Evolutionary conservation across 1,139 yeast genomes (phyloP).

Genomic region (Debaryomyces sp.): DNA sequence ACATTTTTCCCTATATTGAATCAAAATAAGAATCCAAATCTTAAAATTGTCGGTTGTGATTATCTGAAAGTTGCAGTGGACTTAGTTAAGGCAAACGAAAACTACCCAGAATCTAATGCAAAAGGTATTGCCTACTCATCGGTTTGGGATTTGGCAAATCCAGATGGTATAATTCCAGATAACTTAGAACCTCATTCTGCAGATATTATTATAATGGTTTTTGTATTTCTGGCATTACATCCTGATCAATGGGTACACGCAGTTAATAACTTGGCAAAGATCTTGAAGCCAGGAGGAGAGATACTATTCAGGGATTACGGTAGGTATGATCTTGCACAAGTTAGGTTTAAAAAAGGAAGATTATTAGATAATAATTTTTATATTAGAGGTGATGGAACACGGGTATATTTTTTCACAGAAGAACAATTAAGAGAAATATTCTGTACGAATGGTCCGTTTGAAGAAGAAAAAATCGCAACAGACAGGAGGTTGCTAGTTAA

Average conservation of each 20-base stretch:
- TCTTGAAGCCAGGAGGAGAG: constrained; percentile 91
- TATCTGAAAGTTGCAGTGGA: constrained; percentile 90
- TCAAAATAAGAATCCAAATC: constrained; percentile 77
- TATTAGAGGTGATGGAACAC: constrained; percentile 96
- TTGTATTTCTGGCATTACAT: constrained; percentile 88
- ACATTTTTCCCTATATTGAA: constrained; percentile 87
- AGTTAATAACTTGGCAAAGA: constrained; percentile 61
- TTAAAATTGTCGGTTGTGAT: constrained; percentile 84
- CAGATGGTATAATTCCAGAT: constrained; percentile 75
- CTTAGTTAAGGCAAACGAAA: constrained; percentile 65
- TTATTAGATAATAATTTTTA: constrained; percentile 89
- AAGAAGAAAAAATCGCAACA: constrained; percentile 76
- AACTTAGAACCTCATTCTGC: constrained; percentile 80
- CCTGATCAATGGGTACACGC: constrained; percentile 93
- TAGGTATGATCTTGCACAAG: constrained; percentile 93
- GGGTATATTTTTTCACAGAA: constrained; percentile 95
- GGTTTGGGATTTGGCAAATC: constrained; percentile 94
- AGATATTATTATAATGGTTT: constrained; percentile 90
- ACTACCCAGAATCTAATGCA: constrained; percentile 48
- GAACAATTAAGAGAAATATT: constrained; percentile 83
- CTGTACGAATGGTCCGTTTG: constrained; percentile 58
- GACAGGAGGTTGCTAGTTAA: constrained; percentile 91
- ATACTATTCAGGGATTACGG: constrained; percentile 94
- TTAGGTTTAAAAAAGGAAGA: constrained; percentile 88
- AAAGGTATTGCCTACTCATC: constrained; percentile 74